phyloP scores from a whole-genome alignment of 768 basidiomycete genomes.

The Boletus pseudo-olivaceus region DNA sequence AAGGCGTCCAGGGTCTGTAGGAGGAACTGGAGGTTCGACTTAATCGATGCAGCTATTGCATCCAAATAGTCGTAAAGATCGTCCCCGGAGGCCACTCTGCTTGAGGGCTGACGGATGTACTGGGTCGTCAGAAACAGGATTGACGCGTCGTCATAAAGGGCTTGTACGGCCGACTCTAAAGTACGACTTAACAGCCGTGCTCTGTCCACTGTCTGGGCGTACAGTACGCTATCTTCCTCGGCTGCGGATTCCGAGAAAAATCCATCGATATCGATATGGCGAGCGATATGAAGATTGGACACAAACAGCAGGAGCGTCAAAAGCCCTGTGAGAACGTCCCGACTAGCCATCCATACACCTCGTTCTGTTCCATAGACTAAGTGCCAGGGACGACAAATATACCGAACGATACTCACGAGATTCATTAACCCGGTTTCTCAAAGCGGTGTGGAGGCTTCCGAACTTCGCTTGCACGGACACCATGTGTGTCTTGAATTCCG shows the following conservation, averaged over 20 bases:
- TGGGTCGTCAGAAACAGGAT: conserved; percentile 60
- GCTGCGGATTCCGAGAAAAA: conserved; percentile 47
- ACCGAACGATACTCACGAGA: conserved; percentile 22
- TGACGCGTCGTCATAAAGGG: conserved; percentile 69
- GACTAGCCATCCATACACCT: conserved; percentile 37
- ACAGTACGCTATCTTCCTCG: conserved; percentile 46
- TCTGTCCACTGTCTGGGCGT: conserved; percentile 62
- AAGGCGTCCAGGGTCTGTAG: conserved; percentile 61
- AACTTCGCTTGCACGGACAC: conserved; percentile 51
- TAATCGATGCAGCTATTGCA: conserved; percentile 47
- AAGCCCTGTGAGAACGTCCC: conserved; percentile 52
- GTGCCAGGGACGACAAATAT: background rate
- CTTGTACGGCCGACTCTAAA: conserved; percentile 67
- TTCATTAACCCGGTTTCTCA: conserved; percentile 21
- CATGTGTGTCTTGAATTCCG: conserved; percentile 49
- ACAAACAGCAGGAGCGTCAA: conserved; percentile 56
- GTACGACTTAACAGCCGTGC: conserved; percentile 66
- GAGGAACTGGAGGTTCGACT: conserved; percentile 53
- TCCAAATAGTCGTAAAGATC: conserved; percentile 43
- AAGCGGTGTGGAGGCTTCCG: conserved; percentile 25
- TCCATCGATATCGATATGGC: conserved; percentile 80
- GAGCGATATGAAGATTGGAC: conserved; percentile 73
- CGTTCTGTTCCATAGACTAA: conserved; percentile 21
- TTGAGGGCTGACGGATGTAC: conserved; percentile 19
- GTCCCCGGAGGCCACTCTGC: conserved; percentile 7